A percentile compares a stretch with the other conserved stretches of the same genome.
Evolutionary conservation across 2,329 filamentous ascomycete genomes (phyloP).

Genomic region (Xylariaceae sp.): DNA sequence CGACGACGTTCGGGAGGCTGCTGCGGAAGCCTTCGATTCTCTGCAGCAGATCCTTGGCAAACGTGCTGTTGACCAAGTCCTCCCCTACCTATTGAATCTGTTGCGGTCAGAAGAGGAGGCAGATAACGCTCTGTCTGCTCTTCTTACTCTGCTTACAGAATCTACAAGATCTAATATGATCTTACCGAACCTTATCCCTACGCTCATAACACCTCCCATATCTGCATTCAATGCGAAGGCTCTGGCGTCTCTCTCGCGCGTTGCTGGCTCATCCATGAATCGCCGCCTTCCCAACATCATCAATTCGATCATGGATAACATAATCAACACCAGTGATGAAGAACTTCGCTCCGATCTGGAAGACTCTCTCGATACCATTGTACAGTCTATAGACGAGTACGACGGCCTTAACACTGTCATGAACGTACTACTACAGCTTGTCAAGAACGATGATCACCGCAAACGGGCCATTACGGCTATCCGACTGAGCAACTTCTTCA

Average conservation of each 20-base stretch:
- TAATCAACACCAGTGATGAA: slow-evolving; percentile 76
- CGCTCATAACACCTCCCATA: slow-evolving; percentile 84
- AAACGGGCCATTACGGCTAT: slow-evolving; percentile 74
- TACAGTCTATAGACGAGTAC: slow-evolving; percentile 90
- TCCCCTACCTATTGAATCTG: slow-evolving; percentile 88
- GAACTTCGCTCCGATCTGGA: slow-evolving; percentile 70
- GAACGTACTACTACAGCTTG: slow-evolving; percentile 82
- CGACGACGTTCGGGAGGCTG: slow-evolving; percentile 87
- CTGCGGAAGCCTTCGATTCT: slow-evolving; percentile 95
- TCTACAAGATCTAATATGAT: slow-evolving; percentile 94
- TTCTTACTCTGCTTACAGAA: slow-evolving; percentile 92
- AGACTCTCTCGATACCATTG: slow-evolving; percentile 80
- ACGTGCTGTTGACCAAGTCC: slow-evolving; percentile 88
- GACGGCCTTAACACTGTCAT: slow-evolving; percentile 95
- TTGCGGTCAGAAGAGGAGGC: slow-evolving; percentile 82
- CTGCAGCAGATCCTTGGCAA: slow-evolving; percentile 93
- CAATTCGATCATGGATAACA: slow-evolving; percentile 91
- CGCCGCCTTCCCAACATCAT: slow-evolving; percentile 84
- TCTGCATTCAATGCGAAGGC: slow-evolving; percentile 93
- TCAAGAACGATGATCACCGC: slow-evolving; percentile 90
- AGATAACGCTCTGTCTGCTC: slow-evolving; percentile 86
- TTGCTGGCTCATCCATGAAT: slow-evolving; percentile 88
- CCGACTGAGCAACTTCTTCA: slow-evolving; percentile 85
- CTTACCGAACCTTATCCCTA: slow-evolving; percentile 91
- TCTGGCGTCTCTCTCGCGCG: slow-evolving; percentile 86